Conservation (phyloP, 441 rosid genomes). For the Mallotus repandus region DNA sequence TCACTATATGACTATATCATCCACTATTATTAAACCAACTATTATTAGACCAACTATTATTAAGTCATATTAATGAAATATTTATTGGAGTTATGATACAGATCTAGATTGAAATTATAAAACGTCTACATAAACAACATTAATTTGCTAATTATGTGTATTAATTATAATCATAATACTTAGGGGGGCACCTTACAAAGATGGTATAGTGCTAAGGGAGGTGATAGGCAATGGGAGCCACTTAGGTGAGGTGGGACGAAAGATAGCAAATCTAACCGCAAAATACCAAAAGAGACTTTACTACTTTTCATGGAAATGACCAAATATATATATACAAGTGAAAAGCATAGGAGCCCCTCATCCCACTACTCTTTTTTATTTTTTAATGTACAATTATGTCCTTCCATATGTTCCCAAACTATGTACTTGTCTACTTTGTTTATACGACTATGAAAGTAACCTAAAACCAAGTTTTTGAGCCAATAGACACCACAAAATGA, state of each 20-base stretch:
- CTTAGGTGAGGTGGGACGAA: slow-evolving; percentile 32
- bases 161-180: no score
- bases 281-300: slow-evolving; percentile 44
- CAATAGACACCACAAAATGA: not conserved
- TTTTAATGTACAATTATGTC: slow-evolving; percentile 22
- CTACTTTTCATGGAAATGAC: slow-evolving; percentile 41
- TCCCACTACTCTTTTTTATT: slow-evolving; percentile 6
- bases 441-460: not conserved
- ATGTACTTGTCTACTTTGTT: slow-evolving; percentile 12
- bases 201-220: not conserved
- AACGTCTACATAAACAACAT: no score
- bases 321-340: slow-evolving; percentile 37
- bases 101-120: no score
- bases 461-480: not conserved
- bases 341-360: slow-evolving; percentile 32
- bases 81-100: no score
- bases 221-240: slow-evolving; percentile 18
- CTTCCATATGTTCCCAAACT: slow-evolving; percentile 19
- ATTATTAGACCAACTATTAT: no score
- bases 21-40: no score
- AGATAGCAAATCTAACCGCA: slow-evolving; percentile 39
- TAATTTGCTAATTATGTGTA: no score
- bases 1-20: no score
- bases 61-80: no score
- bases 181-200: not conserved